phyloP scores from a whole-genome alignment of 148 eudicot genomes.

The Simmondsia chinensis region DNA sequence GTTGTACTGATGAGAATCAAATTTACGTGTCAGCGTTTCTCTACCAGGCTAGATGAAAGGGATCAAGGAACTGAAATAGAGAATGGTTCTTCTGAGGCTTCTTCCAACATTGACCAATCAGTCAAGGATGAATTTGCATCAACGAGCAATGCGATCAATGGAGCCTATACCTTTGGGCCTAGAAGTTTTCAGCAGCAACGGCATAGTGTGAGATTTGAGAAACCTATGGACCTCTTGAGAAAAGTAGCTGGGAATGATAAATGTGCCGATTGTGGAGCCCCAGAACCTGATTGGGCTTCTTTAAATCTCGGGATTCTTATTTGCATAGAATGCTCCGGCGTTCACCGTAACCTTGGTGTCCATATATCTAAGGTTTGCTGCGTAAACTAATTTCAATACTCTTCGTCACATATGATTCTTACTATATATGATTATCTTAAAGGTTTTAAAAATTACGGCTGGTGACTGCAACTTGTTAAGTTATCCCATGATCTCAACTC shows the following conservation, averaged over 20 bases:
- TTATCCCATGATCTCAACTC: too few species aligned
- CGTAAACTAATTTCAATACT: background rate
- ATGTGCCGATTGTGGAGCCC: slow-evolving; percentile 97
- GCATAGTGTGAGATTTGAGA: slow-evolving; percentile 35
- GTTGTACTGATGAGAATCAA: slow-evolving; percentile 2
- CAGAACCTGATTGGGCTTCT: slow-evolving; percentile 98
- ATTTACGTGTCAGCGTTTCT: slow-evolving; percentile 33
- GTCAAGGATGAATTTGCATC: slow-evolving; percentile 24
- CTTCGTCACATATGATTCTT: background rate
- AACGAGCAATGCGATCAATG: slow-evolving; percentile 21
- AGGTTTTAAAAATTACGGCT: too few species aligned
- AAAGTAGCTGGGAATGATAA: slow-evolving; percentile 74
- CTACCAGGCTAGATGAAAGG: slow-evolving; percentile 36
- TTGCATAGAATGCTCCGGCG: slow-evolving; percentile 97
- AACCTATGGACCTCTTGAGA: slow-evolving; percentile 62
- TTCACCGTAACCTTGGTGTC: slow-evolving; percentile 97
- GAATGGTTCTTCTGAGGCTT: slow-evolving; percentile 37
- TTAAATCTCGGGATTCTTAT: slow-evolving; percentile 89
- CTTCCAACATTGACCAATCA: slow-evolving; percentile 25
- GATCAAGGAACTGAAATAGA: slow-evolving; percentile 20
- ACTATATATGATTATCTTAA: too few species aligned
- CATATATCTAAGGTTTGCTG: slow-evolving; percentile 88
- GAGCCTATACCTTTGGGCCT: slow-evolving; percentile 23
- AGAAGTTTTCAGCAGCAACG: slow-evolving; percentile 58
- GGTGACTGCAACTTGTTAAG: too few species aligned